Conservation (phyloP, 352 stramenopile species). For the Pythium aquatile region DNA sequence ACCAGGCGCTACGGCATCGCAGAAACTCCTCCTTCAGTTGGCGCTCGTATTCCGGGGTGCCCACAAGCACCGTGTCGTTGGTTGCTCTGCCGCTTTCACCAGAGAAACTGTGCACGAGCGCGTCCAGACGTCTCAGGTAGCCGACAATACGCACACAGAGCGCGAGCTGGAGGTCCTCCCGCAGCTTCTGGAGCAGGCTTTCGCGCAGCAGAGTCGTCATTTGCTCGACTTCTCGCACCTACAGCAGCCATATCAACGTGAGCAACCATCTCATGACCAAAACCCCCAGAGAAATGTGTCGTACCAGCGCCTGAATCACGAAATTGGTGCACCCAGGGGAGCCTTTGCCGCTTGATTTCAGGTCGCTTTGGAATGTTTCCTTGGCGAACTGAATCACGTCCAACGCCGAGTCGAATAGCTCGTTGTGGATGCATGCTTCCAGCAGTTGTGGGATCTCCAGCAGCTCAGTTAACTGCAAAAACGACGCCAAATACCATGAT, state of each 20-base stretch:
- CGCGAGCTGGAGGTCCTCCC: constrained; percentile 75
- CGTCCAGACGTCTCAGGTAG: constrained; percentile 74
- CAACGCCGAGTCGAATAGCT: constrained; percentile 95
- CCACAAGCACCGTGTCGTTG: constrained; percentile 17
- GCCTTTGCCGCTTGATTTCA: constrained; percentile 14
- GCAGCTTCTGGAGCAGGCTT: constrained; percentile 81
- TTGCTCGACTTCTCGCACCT: constrained; percentile 63
- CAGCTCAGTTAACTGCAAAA: constrained; percentile 91
- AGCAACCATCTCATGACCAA: neutral
- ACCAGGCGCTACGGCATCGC: constrained; percentile 68
- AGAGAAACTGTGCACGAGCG: constrained; percentile 18
- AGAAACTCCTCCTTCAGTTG: constrained; percentile 88
- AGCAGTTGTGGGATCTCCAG: constrained; percentile 97
- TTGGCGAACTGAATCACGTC: constrained; percentile 94
- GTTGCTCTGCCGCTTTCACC: constrained; percentile 2
- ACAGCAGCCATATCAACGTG: neutral
- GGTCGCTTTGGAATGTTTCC: constrained; percentile 55
- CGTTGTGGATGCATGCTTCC: constrained; percentile 96
- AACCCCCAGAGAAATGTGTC: neutral
- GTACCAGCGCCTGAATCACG: constrained; percentile 61
- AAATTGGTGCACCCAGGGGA: constrained; percentile 36
- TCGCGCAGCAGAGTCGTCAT: constrained; percentile 63
- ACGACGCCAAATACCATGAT: constrained; percentile 11
- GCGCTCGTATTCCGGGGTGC: constrained; percentile 64
- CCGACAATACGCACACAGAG: constrained; percentile 81